Conservation (phyloP, 176 grass and related monocot genomes). For the Lolium multiflorum region DNA sequence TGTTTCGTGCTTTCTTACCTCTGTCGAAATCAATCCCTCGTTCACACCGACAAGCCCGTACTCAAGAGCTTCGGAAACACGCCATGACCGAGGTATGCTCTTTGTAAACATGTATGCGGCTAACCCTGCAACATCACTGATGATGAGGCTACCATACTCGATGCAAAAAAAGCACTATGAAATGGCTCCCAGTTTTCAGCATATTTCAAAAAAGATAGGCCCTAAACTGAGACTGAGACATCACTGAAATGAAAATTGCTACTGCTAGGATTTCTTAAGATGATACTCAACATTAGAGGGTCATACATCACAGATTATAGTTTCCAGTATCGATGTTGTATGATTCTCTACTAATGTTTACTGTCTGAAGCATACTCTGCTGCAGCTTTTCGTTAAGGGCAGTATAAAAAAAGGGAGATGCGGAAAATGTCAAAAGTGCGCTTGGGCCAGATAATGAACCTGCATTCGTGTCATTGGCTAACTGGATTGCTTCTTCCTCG, state of each 20-base stretch:
- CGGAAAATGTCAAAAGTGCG: background rate
- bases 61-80: slow-evolving; percentile 91
- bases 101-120: slow-evolving; percentile 96
- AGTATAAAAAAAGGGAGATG: too few species aligned
- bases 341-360: background rate
- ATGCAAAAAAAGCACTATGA: background rate
- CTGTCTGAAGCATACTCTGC: background rate
- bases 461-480: slow-evolving; percentile 94
- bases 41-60: slow-evolving; percentile 95
- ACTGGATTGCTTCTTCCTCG: slow-evolving; percentile 87
- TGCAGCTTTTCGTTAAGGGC: too few species aligned
- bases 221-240: background rate
- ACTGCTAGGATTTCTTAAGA: background rate
- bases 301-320: background rate
- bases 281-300: background rate
- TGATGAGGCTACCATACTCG: slow-evolving; percentile 13
- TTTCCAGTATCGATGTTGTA: background rate
- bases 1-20: slow-evolving; percentile 42
- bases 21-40: slow-evolving; percentile 91
- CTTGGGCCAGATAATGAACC: slow-evolving; percentile 45
- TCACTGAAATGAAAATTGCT: background rate
- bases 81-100: slow-evolving; percentile 90
- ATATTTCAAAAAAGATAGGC: slow-evolving; percentile 2
- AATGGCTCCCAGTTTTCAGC: background rate
- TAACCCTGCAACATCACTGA: slow-evolving; percentile 64